Percentiles rank a stretch among this genome's conserved stretches.
phyloP scores from a whole-genome alignment of 2,329 filamentous ascomycete species.

The Colletotrichum shisoi region DNA sequence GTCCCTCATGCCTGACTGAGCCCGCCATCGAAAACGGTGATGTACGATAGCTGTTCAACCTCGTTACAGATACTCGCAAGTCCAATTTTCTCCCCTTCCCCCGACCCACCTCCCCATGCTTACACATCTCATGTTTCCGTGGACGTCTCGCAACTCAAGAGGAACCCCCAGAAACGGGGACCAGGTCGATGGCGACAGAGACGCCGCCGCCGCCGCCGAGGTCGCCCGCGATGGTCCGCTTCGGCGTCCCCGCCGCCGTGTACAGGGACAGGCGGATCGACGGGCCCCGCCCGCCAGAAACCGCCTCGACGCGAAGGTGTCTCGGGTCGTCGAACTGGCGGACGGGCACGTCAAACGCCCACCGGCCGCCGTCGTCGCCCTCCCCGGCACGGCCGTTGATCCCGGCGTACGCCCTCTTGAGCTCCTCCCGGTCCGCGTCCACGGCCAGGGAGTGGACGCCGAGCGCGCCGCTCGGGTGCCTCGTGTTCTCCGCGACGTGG shows the following conservation, averaged over 20 bases:
- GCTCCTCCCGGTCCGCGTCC: conserved; percentile 41
- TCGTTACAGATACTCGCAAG: too few species aligned
- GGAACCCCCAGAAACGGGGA: conserved; percentile 21
- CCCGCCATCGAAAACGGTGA: background rate
- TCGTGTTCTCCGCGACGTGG: conserved; percentile 47
- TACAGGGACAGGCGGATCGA: conserved; percentile 22
- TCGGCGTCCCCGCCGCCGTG: conserved; percentile 16
- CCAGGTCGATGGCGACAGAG: conserved; percentile 17
- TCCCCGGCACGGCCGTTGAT: conserved; percentile 21
- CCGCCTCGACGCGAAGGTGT: conserved; percentile 8
- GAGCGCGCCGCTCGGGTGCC: conserved; percentile 60
- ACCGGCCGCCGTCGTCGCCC: conserved; percentile 13
- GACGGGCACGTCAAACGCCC: conserved; percentile 28
- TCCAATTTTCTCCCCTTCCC: too few species aligned
- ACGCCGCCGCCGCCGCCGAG: conserved; percentile 22
- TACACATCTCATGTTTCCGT: too few species aligned
- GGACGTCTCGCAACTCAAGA: background rate
- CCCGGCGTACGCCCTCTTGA: conserved; percentile 32
- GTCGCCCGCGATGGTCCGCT: conserved; percentile 28
- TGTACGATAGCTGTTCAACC: background rate
- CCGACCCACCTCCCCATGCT: too few species aligned
- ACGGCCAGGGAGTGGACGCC: conserved; percentile 60
- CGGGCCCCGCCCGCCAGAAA: background rate
- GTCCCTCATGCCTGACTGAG: background rate
- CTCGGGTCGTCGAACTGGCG: conserved; percentile 33